Evolutionary conservation across 2,329 filamentous ascomycete species (phyloP), one percentile per base, ranked within the genome.

Genomic region (Xylaria sp.): DNA sequence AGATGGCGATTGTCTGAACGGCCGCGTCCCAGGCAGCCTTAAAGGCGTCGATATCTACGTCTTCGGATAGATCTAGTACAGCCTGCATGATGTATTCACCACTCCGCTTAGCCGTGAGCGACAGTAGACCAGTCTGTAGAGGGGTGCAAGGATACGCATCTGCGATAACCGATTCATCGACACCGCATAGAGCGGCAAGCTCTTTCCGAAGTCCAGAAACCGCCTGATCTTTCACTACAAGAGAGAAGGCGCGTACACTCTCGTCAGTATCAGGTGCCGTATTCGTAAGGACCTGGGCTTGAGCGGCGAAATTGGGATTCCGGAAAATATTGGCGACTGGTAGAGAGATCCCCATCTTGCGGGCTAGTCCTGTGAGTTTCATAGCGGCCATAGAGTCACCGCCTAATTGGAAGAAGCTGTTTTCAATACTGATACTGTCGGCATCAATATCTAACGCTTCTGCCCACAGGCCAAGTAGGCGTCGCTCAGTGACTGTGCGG

Each of bases 91-190:
- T 46, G 21, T 46, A 46, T 14, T 46, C 43, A 12, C 43, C 43
- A n/a, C 25, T 19, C 15, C 38, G 51, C 37, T 54, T 43, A n/a
- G 51, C 51, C 21, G 43, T 54, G 11, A 54, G 51, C 38, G 38
- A 23, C 23, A 46, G 21, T 3, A 54, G 23, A n/a, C 51, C 51
- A 31, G 28, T 40, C 38, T 54, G 51, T 33, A 54, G 23, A 9
- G 38, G 37, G 11, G 51, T 42, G 25, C 51, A 54, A 42, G 51
- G 51, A 14, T 54, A 54, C 9, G 38, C 51, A 42, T 54, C 38
- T 43, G 15, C 37, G 21, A 43, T 46, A 5, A 25, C 23, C 12
- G 43, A 25, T 2, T 15, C 21, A 25, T 46, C 43, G 21, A 46
- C 15, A 8, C n/a, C 19, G 14, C 43, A 46, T 25, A 46, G 43